Evolutionary conservation across 176 grass and related monocot genomes (phyloP).

Genomic region (Bonia amplexicaulis): DNA sequence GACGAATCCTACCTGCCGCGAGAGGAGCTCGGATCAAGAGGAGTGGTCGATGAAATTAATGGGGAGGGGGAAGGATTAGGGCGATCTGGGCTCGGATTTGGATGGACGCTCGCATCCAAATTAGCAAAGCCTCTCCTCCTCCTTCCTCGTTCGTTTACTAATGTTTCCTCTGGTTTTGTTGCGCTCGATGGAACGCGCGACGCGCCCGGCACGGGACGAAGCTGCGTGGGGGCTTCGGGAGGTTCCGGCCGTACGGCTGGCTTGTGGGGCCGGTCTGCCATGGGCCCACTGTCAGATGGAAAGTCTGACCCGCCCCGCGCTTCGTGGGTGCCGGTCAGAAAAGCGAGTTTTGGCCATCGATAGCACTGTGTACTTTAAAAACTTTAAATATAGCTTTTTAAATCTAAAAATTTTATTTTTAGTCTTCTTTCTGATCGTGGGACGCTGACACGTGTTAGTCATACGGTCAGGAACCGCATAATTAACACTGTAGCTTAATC

Average conservation of each 20-base stretch:
- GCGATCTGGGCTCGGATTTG: background rate
- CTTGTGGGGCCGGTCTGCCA: background rate
- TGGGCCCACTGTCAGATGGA: background rate
- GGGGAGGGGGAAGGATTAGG: background rate
- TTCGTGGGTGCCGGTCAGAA: no score
- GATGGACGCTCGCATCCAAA: background rate
- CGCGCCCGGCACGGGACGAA: background rate
- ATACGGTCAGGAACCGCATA: no score
- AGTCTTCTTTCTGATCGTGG: no score
- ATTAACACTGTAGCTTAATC: no score
- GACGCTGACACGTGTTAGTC: no score
- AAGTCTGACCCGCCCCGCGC: background rate
- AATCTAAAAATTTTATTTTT: no score
- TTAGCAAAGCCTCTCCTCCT: background rate
- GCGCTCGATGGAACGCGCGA: background rate
- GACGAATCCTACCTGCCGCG: conserved; percentile 11
- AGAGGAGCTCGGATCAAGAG: background rate
- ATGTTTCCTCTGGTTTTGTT: background rate
- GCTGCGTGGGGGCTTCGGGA: background rate
- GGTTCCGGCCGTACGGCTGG: background rate
- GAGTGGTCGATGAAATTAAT: background rate
- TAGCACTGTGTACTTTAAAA: no score
- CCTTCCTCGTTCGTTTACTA: background rate
- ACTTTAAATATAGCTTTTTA: no score
- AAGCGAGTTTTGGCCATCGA: no score